phyloP scores from a whole-genome alignment of 306 rosid genomes.

The Vigna reflexopilosa region DNA sequence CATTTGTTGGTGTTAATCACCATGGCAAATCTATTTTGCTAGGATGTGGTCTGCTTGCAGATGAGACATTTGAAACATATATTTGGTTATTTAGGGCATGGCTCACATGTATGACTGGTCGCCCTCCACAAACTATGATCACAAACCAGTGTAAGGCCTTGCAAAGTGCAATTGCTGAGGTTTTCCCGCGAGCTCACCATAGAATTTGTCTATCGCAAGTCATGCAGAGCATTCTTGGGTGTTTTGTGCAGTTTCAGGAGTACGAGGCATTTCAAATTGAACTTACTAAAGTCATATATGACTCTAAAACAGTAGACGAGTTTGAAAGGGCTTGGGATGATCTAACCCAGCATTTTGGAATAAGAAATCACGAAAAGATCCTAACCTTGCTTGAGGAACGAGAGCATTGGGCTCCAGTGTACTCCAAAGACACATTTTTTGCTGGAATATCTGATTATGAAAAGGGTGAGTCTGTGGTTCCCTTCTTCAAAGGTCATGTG shows the following conservation, averaged over 20 bases:
- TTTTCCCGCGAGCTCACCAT: slow-evolving; percentile 91
- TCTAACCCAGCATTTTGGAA: slow-evolving; percentile 68
- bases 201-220: slow-evolving; percentile 67
- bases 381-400: slow-evolving; percentile 70
- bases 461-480: slow-evolving; percentile 59
- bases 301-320: slow-evolving; percentile 73
- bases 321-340: slow-evolving; percentile 90
- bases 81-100: slow-evolving; percentile 95
- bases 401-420: slow-evolving; percentile 87
- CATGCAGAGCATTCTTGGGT: slow-evolving; percentile 75
- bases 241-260: slow-evolving; percentile 66
- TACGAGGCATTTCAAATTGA: slow-evolving; percentile 67
- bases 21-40: slow-evolving; percentile 77
- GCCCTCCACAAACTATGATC: slow-evolving; percentile 88
- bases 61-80: slow-evolving; percentile 78
- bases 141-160: slow-evolving; percentile 74
- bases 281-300: slow-evolving; percentile 59
- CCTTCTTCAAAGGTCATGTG: slow-evolving; percentile 67
- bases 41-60: slow-evolving; percentile 92
- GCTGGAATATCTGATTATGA: slow-evolving; percentile 74
- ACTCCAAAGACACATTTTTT: slow-evolving; percentile 80
- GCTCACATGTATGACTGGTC: slow-evolving; percentile 94
- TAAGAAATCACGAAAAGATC: slow-evolving; percentile 64
- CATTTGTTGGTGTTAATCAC: slow-evolving; percentile 88
- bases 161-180: slow-evolving; percentile 83